Base-by-base conservation (phyloP, 2,329 filamentous ascomycete species). In the Stenocarpella maydis region DNA sequence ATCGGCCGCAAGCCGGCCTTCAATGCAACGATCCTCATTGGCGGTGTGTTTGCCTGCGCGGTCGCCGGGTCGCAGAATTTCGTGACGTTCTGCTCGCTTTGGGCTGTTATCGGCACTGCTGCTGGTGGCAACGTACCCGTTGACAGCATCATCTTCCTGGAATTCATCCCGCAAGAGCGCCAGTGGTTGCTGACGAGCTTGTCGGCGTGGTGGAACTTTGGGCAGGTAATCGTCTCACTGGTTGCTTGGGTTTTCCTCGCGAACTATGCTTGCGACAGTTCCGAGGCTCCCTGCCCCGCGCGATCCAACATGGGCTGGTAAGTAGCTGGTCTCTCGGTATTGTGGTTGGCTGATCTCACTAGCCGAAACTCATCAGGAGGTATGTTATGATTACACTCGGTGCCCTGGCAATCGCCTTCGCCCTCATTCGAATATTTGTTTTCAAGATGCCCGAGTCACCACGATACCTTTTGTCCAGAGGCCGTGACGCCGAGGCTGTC, bases 41-140 rank as follows among this genome's bases (percentile, higher is more conserved):
- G 79, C 0, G 82, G 81, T 0, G 80, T 90, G 2, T 91, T 90
- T 72, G 89, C 86, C 0, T 81, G 89, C 21, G 80, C 86, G 0
- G 86, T 85, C 4, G 89, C 88, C 0, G 86, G 86, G 0, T 83
- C 86, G 0, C 86, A 85, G 2, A 89, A 85, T 71, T 91, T 90
- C 69, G 83, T 83, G 1, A 84, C 85, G 0, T 84, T 89, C 39
- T 86, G 84, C 8, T 77, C 80, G 2, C 86, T 91, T 69, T 87
- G 86, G 19, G 87, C 87, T 10, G 77, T 86, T 45, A 77, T 83
- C 8, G 81, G 81, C 9, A 78, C 78, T 1, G 80, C 77, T 1
- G 82, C 80, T 8, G 83, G 83, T 19, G 85, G 85, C 9, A 87
- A 87, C 67, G 78, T 86, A 10, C 81, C 84, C 19, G 81, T 87